phyloP scores from a whole-genome alignment of 768 basidiomycete genomes.

The Rhodosporidiobolus sp. region DNA sequence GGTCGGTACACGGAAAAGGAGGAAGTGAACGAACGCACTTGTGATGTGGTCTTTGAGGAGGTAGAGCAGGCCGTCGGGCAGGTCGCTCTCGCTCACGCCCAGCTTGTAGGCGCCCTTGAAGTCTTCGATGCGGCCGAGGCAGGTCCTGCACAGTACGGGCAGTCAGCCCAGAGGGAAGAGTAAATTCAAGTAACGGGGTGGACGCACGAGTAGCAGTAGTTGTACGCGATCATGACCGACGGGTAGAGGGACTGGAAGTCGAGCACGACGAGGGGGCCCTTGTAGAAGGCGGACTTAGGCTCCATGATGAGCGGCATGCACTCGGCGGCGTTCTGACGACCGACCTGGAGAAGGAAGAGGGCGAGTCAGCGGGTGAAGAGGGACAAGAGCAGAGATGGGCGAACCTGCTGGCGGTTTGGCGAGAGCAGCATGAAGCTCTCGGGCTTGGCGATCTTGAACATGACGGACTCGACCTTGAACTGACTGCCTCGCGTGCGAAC shows the following conservation, averaged over 20 bases:
- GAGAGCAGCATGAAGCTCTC: conserved; percentile 88
- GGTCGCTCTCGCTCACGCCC: conserved; percentile 68
- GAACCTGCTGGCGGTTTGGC: conserved; percentile 78
- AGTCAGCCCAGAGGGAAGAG: neutral
- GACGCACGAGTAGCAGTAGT: conserved; percentile 57
- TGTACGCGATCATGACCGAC: conserved; percentile 97
- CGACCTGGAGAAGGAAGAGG: conserved; percentile 62
- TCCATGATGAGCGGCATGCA: conserved; percentile 89
- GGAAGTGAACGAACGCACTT: conserved; percentile 51
- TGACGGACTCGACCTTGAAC: conserved; percentile 97
- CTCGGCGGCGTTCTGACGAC: conserved; percentile 91
- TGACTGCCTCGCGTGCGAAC: conserved; percentile 93
- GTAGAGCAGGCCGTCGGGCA: conserved; percentile 65
- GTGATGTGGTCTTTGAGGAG: conserved; percentile 72
- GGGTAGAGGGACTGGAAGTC: conserved; percentile 98
- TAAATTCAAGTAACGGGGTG: neutral
- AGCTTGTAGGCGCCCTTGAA: conserved; percentile 86
- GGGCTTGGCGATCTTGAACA: conserved; percentile 95
- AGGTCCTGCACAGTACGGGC: conserved; percentile 63
- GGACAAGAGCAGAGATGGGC: conserved; percentile 33
- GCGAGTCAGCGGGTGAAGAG: neutral
- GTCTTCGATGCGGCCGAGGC: conserved; percentile 79
- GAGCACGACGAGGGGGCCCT: conserved; percentile 83
- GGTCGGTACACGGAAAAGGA: neutral
- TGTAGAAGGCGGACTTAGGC: conserved; percentile 87